Conservation (phyloP, 1,284 basidiomycete species). For the Cutaneotrichosporon daszewskae region DNA sequence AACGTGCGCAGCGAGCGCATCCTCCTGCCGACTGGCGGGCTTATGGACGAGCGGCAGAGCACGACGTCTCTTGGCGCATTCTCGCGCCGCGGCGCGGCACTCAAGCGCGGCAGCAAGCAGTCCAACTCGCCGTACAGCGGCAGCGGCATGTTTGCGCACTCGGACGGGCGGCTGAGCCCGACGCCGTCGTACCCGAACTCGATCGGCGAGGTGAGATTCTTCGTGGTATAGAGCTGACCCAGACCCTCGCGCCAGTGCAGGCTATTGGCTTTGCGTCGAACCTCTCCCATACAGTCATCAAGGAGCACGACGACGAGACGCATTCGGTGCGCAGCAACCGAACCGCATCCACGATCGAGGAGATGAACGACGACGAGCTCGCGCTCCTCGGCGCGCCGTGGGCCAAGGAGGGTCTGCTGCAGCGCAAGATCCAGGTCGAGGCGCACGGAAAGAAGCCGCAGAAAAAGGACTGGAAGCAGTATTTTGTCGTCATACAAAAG, state of each 20-base stretch:
- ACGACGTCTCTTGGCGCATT: constrained; percentile 14
- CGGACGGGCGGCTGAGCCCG: constrained; percentile 76
- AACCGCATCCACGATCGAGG: constrained; percentile 51
- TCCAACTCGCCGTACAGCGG: constrained; percentile 46
- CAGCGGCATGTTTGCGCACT: constrained; percentile 39
- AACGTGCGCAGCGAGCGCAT: constrained; percentile 88
- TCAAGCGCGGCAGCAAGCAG: constrained; percentile 35
- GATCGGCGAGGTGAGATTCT: constrained; percentile 71
- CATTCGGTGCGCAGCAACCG: constrained; percentile 59
- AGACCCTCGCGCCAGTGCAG: constrained; percentile 57
- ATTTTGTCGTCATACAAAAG: constrained; percentile 90
- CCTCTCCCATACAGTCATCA: constrained; percentile 90
- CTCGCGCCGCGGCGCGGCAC: not conserved
- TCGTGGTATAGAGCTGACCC: too few relatives aligned
- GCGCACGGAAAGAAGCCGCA: constrained; percentile 57
- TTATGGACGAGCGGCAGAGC: constrained; percentile 41
- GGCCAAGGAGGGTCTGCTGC: constrained; percentile 96
- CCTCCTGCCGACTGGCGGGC: constrained; percentile 61
- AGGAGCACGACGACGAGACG: constrained; percentile 87
- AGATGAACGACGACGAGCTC: constrained; percentile 84
- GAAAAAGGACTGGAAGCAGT: constrained; percentile 83
- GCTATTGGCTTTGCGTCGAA: constrained; percentile 93
- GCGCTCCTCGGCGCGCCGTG: constrained; percentile 91
- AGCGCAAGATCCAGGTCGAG: constrained; percentile 92
- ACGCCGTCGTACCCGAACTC: constrained; percentile 83